Percentiles rank a stretch among this genome's conserved stretches.
phyloP scores from a whole-genome alignment of 2,329 filamentous ascomycete species.

The Periglandula ipomoeae region DNA sequence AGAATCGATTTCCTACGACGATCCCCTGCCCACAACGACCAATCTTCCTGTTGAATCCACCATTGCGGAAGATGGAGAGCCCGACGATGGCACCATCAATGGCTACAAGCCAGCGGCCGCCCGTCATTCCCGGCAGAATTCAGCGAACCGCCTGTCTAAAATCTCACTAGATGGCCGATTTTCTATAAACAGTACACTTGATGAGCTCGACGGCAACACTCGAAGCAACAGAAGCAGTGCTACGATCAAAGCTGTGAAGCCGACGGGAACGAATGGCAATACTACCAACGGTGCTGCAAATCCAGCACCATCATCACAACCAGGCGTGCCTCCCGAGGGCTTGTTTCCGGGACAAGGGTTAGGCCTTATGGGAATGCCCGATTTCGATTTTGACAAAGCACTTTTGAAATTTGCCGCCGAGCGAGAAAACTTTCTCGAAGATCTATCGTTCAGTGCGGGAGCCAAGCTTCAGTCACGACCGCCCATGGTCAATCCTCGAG shows the following conservation, averaged over 20 bases:
- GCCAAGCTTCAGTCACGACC: conserved; percentile 62
- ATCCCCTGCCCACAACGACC: conserved; percentile 29
- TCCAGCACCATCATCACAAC: no score
- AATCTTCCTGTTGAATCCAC: conserved; percentile 40
- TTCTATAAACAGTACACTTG: conserved; percentile 44
- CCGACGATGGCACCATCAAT: conserved; percentile 31
- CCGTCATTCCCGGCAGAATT: conserved; percentile 53
- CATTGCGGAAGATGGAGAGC: conserved; percentile 55
- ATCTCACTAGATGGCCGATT: conserved; percentile 38
- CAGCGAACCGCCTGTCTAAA: conserved; percentile 49
- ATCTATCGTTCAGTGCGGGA: conserved; percentile 80
- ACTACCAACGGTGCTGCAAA: conserved; percentile 18
- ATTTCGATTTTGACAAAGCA: conserved; percentile 90
- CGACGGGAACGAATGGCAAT: conserved; percentile 16
- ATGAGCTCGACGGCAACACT: conserved; percentile 49
- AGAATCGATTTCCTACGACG: conserved; percentile 57
- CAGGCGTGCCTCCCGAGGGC: not conserved
- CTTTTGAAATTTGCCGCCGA: conserved; percentile 93
- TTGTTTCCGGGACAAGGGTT: not conserved
- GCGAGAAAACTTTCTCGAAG: conserved; percentile 85
- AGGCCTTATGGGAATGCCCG: conserved; percentile 30
- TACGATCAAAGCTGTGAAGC: conserved; percentile 44
- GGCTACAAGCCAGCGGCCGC: conserved; percentile 25
- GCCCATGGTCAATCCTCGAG: conserved; percentile 66
- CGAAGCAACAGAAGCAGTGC: conserved; percentile 57